Conservation (phyloP, 495 filamentous ascomycete genomes). For the Astrocystis sublimbata region DNA sequence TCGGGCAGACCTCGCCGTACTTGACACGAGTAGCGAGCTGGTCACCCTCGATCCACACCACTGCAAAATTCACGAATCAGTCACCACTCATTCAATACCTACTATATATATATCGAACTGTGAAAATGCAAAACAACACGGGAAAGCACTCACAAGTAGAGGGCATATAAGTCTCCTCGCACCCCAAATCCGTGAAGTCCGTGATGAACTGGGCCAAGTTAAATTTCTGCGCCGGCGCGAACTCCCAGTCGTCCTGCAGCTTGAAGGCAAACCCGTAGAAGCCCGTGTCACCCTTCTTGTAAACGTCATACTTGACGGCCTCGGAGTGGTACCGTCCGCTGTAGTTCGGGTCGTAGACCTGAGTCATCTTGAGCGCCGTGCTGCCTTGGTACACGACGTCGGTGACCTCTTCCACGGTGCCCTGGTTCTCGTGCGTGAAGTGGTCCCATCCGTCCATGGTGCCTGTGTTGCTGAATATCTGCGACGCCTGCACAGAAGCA, state of each 20-base stretch:
- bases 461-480: conserved; percentile 53
- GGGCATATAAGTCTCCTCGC: conserved; percentile 51
- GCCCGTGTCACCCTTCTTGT: conserved; percentile 50
- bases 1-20: conserved; percentile 43
- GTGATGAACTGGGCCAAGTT: conserved; percentile 61
- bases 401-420: conserved; percentile 49
- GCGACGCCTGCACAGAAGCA: conserved; percentile 23
- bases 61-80: background rate
- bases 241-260: conserved; percentile 52
- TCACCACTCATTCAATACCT: no score
- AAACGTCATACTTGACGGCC: conserved; percentile 47
- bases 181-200: conserved; percentile 49
- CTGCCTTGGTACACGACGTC: conserved; percentile 47
- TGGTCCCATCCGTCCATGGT: conserved; percentile 51
- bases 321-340: conserved; percentile 59
- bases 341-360: conserved; percentile 50
- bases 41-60: conserved; percentile 53
- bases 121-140: background rate
- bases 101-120: no score
- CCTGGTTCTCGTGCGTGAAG: conserved; percentile 46
- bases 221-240: conserved; percentile 48
- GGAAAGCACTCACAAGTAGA: background rate
- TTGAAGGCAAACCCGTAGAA: conserved; percentile 61
- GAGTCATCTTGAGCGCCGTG: conserved; percentile 55
- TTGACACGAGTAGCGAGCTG: conserved; percentile 52